phyloP scores from a whole-genome alignment of 1,284 basidiomycete genomes.

The Ustilago esculenta region DNA sequence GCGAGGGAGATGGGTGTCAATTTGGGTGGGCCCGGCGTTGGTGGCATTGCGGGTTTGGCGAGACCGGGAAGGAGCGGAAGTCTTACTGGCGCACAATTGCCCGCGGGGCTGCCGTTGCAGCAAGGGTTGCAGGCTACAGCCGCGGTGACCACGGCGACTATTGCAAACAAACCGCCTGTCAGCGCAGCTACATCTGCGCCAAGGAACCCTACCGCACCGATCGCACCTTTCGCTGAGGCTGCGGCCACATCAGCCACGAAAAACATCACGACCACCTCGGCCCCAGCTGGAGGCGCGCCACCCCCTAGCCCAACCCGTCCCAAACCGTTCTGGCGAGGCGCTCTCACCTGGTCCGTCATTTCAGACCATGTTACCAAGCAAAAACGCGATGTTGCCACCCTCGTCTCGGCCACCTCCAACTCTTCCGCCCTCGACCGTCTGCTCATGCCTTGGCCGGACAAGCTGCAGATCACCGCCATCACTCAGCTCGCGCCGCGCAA shows the following conservation, averaged over 20 bases:
- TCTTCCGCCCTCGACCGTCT: conserved; percentile 23
- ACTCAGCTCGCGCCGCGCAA: conserved; percentile 42
- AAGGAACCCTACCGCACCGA: neutral
- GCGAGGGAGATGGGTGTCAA: conserved; percentile 53
- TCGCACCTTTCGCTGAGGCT: neutral
- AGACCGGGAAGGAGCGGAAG: conserved; percentile 28
- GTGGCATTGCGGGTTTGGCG: conserved; percentile 2
- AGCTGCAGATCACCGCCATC: conserved; percentile 49
- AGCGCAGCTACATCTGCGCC: no score
- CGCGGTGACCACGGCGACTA: no score
- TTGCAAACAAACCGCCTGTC: neutral
- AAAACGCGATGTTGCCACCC: conserved; percentile 46
- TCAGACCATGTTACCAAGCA: conserved; percentile 33
- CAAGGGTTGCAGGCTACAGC: neutral
- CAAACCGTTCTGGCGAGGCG: conserved; percentile 55
- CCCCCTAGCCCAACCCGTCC: conserved; percentile 21
- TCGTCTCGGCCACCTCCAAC: conserved; percentile 51
- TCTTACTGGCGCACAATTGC: conserved; percentile 8
- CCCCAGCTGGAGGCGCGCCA: neutral
- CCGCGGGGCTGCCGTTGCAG: neutral
- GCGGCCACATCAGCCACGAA: neutral
- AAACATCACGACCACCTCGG: neutral
- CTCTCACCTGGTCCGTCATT: conserved; percentile 53
- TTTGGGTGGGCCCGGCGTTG: conserved; percentile 48
- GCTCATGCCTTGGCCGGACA: conserved; percentile 45